Evolutionary conservation across 2,329 filamentous ascomycete species (phyloP), one percentile per base, ranked within the genome.

Genomic region (Ascochyta rabiei): DNA sequence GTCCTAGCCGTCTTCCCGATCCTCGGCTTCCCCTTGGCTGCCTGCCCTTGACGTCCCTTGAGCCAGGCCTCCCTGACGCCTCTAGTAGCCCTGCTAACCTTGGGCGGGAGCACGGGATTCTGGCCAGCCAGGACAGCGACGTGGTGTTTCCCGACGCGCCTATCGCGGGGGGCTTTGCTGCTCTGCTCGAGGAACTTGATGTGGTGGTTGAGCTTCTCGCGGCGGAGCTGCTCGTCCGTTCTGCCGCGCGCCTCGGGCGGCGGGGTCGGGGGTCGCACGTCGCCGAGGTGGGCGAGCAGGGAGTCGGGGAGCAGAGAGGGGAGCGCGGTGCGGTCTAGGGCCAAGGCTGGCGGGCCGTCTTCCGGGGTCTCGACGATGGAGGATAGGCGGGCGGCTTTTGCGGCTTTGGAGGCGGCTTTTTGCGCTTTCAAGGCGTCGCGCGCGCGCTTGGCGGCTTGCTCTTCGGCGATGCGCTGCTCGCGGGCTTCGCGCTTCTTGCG

Each of bases 281-380:
- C 71, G 19, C 79, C 79, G 23, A 78, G 76, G 13, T 77, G 75
- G 45, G 79, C 79, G 43, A 84, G 68, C 37, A 84, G 77, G 21
- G 81, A 79, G 46, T 79, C 77, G 5, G 82, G 82, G 30, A 84
- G 77, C 19, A 83, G 74, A 34, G 75, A 76, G 6, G 81, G 81
- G 12, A 83, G 75, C 30, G 48, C 16, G 42, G 39, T 9, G 35
- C 43, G 46, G 30, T 19, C 38, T 15, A 28, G 38, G 26, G 26
- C 38, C 8, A 13, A 34, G 15, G 21, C 33, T 6, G 47, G 35
- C 18, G 42, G 30, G 3, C 19, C 59, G 4, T 50, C 53, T 6
- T 53, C 47, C 33, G 53, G 16, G 21, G 21, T 5, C 30, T 43
- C 43, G 23, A 46, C 24, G 16, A 50, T 30, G 5, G 53, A 37